phyloP scores from a whole-genome alignment of 2,329 filamentous ascomycete genomes.

The Arthrobotrys megalospora region DNA sequence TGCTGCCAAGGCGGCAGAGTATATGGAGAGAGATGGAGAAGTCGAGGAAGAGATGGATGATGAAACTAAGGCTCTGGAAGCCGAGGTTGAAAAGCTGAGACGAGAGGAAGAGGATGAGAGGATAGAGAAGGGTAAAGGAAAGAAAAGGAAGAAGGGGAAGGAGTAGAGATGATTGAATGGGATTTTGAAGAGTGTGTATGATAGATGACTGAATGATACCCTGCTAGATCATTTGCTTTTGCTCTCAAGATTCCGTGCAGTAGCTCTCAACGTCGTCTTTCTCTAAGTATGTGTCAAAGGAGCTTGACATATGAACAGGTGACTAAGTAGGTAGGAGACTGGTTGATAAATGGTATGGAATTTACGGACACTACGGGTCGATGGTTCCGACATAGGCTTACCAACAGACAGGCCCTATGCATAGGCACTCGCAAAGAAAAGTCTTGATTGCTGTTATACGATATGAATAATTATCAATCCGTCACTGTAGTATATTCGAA shows the following conservation, averaged over 20 bases:
- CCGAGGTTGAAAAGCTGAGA: constrained; percentile 44
- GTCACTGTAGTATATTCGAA: neutral
- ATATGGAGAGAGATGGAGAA: constrained; percentile 59
- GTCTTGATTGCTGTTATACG: too few species aligned
- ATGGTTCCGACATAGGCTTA: too few species aligned
- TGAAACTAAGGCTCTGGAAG: constrained; percentile 54
- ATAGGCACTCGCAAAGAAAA: too few species aligned
- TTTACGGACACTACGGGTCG: too few species aligned
- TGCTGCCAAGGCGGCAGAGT: constrained; percentile 35
- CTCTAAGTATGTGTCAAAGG: neutral
- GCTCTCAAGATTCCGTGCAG: neutral
- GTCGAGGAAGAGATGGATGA: constrained; percentile 59
- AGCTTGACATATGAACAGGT: too few species aligned
- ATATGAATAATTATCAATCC: too few species aligned
- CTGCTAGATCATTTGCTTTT: neutral
- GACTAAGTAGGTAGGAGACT: too few species aligned
- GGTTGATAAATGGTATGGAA: too few species aligned
- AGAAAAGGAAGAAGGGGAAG: constrained; percentile 52
- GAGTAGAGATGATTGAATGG: neutral
- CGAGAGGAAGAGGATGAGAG: constrained; percentile 40
- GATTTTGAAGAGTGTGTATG: constrained; percentile 20
- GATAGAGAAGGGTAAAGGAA: constrained; percentile 34
- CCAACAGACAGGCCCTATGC: too few species aligned
- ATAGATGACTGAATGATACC: constrained; percentile 42
- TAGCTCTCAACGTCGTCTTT: neutral